Evolutionary conservation across 768 basidiomycete species (phyloP), one percentile per base, ranked within the genome.

Genomic region (Termitomyces sp.): DNA sequence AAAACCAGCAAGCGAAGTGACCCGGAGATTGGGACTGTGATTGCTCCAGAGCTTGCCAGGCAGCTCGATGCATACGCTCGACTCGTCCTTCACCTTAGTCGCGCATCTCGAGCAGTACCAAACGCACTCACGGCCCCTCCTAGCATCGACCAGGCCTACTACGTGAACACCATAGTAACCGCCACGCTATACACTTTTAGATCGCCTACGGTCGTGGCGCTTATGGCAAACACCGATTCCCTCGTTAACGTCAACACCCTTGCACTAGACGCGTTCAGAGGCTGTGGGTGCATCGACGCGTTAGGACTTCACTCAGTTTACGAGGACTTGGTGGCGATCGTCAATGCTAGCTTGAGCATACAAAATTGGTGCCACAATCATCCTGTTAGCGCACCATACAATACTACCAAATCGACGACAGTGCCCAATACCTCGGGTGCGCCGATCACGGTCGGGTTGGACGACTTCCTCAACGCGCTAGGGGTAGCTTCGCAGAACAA

Each of bases 191-290:
- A 63, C 28, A 57, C 70, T 11, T 42, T 70, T 10, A 52, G 59
- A 12, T 67, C 71, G 10, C 55, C 57, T 5, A 63, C 67, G 1
- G 45, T 67, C 25, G 56, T 56, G 5, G 41, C 57, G 1, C 56
- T 72, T 11, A 41, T 65, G 19, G 42, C 52, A 5, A 65, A 64
- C 30, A 53, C 64, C 35, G 52, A 66, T 27, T 43, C 50, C 11
- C 59, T 71, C 19, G 61, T 70, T 10, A 45, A 64, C n/a, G 50
- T 58, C 28, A 65, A 60, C 35, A 43, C 59, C 4, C 56, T 66
- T 30, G 58, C 68, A n/a, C 34, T 43, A 6, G 54, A 60, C 10
- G 61, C 62, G 9, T 51, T 69, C 5, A 35, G 52, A 7, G 54
- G 54, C 11, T 70, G 70, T 41, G 54, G 48, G 19, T 71, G 68